A percentile compares a stretch with the other conserved stretches of the same genome.
Conservation (phyloP, 2,329 filamentous ascomycete species). For the Neofusicoccum laricinum region DNA sequence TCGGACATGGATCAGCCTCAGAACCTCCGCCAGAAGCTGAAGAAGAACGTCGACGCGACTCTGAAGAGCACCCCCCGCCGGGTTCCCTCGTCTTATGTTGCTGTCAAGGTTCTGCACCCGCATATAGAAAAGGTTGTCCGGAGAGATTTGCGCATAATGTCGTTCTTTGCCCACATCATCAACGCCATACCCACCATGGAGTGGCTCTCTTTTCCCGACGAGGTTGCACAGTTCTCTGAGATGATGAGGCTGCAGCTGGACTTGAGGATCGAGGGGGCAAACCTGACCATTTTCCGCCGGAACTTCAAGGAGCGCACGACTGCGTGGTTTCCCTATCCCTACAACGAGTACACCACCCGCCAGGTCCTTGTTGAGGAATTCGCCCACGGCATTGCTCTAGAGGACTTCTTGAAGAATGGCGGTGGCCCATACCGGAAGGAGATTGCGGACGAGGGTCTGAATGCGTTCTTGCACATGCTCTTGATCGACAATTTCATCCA, state of each 20-base stretch:
- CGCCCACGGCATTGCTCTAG: slow-evolving; percentile 86
- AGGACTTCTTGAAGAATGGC: slow-evolving; percentile 86
- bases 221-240: slow-evolving; percentile 89
- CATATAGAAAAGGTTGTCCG: slow-evolving; percentile 84
- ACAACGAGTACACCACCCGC: slow-evolving; percentile 86
- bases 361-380: slow-evolving; percentile 94
- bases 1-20: slow-evolving; percentile 52
- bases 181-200: slow-evolving; percentile 91
- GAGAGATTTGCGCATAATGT: slow-evolving; percentile 93
- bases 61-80: slow-evolving; percentile 82
- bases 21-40: slow-evolving; percentile 66
- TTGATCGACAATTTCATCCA: slow-evolving; percentile 97
- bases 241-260: slow-evolving; percentile 99
- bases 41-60: slow-evolving; percentile 78
- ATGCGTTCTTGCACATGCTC: slow-evolving; percentile 95
- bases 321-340: slow-evolving; percentile 96
- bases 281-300: slow-evolving; percentile 80
- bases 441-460: slow-evolving; percentile 90
- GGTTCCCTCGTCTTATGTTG: slow-evolving; percentile 88
- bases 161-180: slow-evolving; percentile 78
- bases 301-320: slow-evolving; percentile 88
- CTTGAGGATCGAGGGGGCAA: slow-evolving; percentile 89
- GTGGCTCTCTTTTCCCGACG: slow-evolving; percentile 94
- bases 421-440: slow-evolving; percentile 91
- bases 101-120: slow-evolving; percentile 93